A percentile compares a stretch with the other conserved stretches of the same genome.
Conservation (phyloP, 768 basidiomycete species). For the Suillus sp. region DNA sequence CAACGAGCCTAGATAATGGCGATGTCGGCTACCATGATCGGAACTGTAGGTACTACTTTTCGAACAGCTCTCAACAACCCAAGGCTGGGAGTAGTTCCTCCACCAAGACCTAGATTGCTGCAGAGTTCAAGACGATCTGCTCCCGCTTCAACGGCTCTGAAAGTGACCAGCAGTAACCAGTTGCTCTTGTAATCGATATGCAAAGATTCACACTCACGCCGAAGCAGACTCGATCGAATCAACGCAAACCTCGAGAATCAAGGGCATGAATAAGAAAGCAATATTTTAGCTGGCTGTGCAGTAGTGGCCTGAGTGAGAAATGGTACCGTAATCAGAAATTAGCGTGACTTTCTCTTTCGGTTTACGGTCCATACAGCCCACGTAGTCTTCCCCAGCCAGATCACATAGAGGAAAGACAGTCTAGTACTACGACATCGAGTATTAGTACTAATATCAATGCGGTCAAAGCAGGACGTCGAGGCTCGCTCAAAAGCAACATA, state of each 20-base stretch:
- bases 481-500: not conserved
- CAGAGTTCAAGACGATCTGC: slow-evolving; percentile 81
- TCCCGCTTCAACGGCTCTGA: slow-evolving; percentile 69
- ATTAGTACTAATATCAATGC: not conserved
- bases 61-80: slow-evolving; percentile 67
- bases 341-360: no score
- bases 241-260: slow-evolving; percentile 60
- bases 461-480: slow-evolving; percentile 1
- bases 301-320: no score
- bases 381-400: not conserved
- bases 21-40: slow-evolving; percentile 63
- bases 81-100: slow-evolving; percentile 82
- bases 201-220: slow-evolving; percentile 44
- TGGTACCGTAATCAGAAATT: no score
- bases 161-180: slow-evolving; percentile 6
- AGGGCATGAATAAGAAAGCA: slow-evolving; percentile 26
- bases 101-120: slow-evolving; percentile 67
- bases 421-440: not conserved
- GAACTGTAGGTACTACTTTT: slow-evolving; percentile 47
- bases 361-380: not conserved
- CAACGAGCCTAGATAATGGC: not conserved
- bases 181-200: not conserved
- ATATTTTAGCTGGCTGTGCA: not conserved
- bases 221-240: slow-evolving; percentile 76
- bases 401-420: not conserved